Base-by-base conservation (phyloP, 768 basidiomycete genomes). In the Hortiboletus flavorubellus region DNA sequence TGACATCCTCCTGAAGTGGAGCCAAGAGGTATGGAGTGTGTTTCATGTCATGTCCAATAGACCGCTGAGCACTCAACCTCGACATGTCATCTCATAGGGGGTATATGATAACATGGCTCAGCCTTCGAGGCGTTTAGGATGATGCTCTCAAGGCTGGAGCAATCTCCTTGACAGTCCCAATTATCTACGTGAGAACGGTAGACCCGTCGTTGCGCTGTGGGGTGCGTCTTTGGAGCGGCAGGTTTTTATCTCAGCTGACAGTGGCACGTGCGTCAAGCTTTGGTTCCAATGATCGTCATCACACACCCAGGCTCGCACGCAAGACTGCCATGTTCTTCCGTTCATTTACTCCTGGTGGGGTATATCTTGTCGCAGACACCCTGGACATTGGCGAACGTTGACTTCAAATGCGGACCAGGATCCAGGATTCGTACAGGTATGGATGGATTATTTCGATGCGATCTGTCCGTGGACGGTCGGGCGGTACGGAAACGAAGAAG, bases 391-490 rank as follows among this genome's bases (percentile, higher is more conserved):
- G 91, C 82, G 91, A 23, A 84, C 85, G 0, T 79, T 83, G 8
- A 75, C 76, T 29, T 79, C 80, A 29, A 91, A 93, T 63, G 84
- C 86, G 0, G 87, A 91, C 67, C 75, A 74, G 2, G 79, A 90
- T 57, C 81, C 82, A 0, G 86, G 72, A 8, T 91, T 88, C 57
- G 61, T 84, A 12, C 73, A 81, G 46, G 77, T 90, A 10, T 92
- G 87, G 85, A 72, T 89, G 10, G 83, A 84, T n/a, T 83, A 83
- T 23, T 89, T 91, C 55, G 89, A 91, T 57, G 86, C 87, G 4
- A 80, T 91, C 53, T 87, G 84, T 21, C 91, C 91, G 8, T 93
- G 91, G 91, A 89, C 86, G 7, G 78, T 93, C 10, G 91, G 91
- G 4, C 75, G 88, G 34, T 91, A 83, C 66, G 73, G 72, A 18